These are phyloP conservation scores for Kodamaea laetipori DNA, from an alignment of 805 yeast species.

Conservation along the genomic window DNA sequence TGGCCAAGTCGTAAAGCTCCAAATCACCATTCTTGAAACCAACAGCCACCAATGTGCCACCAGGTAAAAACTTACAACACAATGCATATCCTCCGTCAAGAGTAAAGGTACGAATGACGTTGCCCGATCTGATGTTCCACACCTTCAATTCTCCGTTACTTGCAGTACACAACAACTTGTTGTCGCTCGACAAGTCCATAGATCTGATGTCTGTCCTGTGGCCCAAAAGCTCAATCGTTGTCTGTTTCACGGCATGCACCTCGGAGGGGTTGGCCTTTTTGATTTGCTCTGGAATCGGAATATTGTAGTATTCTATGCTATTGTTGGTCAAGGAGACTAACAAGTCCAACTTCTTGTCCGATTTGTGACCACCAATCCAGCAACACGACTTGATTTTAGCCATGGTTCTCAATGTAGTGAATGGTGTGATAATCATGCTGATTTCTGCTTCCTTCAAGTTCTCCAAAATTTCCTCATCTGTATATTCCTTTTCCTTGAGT, in stretches of 20 bases:
- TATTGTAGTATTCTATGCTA: constrained; percentile 66
- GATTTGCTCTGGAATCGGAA: constrained; percentile 56
- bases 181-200: constrained; percentile 78
- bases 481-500: constrained; percentile 67
- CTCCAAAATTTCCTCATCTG: constrained; percentile 55
- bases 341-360: constrained; percentile 55
- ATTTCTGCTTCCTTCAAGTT: constrained; percentile 48
- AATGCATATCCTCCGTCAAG: constrained; percentile 82
- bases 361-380: constrained; percentile 52
- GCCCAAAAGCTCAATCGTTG: constrained; percentile 73
- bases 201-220: constrained; percentile 90
- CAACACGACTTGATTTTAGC: constrained; percentile 64
- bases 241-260: constrained; percentile 47
- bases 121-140: constrained; percentile 76
- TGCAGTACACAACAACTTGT: constrained; percentile 80
- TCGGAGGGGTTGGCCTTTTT: constrained; percentile 51
- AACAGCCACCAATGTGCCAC: constrained; percentile 81
- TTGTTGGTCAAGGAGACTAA: constrained; percentile 71
- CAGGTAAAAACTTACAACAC: constrained; percentile 81
- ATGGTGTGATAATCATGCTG: constrained; percentile 65
- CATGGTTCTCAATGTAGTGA: constrained; percentile 63
- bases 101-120: constrained; percentile 77
- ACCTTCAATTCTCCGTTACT: constrained; percentile 87
- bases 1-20: constrained; percentile 82
- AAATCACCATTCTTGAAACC: constrained; percentile 88